These are phyloP conservation scores for Saturnispora kantuleensis DNA, from an alignment of 805 yeast genomes.

Conservation along the genomic window DNA sequence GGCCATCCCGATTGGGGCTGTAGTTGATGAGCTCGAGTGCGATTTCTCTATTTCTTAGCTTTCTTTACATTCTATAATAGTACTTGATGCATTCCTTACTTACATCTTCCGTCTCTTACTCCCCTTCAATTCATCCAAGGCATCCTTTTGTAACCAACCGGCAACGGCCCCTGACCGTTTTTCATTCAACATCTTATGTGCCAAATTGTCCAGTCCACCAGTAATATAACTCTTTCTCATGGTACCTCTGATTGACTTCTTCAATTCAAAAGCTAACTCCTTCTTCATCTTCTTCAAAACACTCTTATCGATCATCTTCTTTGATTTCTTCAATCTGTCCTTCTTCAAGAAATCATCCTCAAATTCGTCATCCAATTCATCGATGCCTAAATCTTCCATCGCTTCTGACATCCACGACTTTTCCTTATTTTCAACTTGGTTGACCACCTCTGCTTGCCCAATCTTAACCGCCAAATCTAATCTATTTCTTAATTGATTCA, in stretches of 20 bases:
- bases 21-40: too few species aligned
- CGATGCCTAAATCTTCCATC: slow-evolving; percentile 87
- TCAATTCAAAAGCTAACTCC: slow-evolving; percentile 44
- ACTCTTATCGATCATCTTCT: slow-evolving; percentile 41
- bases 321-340: slow-evolving; percentile 47
- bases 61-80: slow-evolving; percentile 1
- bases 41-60: too few species aligned
- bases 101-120: background rate
- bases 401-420: slow-evolving; percentile 80
- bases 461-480: slow-evolving; percentile 59
- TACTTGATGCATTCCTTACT: background rate
- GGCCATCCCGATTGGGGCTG: too few species aligned
- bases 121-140: slow-evolving; percentile 48
- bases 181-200: slow-evolving; percentile 63
- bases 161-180: slow-evolving; percentile 46
- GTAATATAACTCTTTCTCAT: slow-evolving; percentile 66
- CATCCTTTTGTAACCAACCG: slow-evolving; percentile 61
- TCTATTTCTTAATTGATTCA: slow-evolving; percentile 62
- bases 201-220: slow-evolving; percentile 68
- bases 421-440: slow-evolving; percentile 48
- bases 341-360: slow-evolving; percentile 60
- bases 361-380: slow-evolving; percentile 46
- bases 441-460: slow-evolving; percentile 60
- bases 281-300: slow-evolving; percentile 37
- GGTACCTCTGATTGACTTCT: slow-evolving; percentile 48